A percentile compares a stretch with the other conserved stretches of the same genome.
phyloP scores from a whole-genome alignment of 257 asterid genomes.

The Lycium ferocissimum region DNA sequence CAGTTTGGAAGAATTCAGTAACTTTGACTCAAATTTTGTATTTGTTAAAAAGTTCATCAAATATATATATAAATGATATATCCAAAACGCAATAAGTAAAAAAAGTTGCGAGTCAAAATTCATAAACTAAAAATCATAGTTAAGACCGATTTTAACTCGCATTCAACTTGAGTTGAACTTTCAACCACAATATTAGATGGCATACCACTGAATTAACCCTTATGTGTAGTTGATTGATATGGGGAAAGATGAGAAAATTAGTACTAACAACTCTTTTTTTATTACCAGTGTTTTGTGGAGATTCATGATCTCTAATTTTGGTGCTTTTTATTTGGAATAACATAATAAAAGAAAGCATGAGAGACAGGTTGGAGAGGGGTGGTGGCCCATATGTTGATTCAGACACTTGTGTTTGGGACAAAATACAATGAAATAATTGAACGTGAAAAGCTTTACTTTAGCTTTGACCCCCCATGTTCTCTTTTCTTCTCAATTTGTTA shows the following conservation, averaged over 20 bases:
- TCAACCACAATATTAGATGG: neutral
- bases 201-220: neutral
- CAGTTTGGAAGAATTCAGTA: no score
- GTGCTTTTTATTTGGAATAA: neutral
- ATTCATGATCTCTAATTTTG: constrained; percentile 53
- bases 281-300: constrained; percentile 44
- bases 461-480: constrained; percentile 47
- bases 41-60: neutral
- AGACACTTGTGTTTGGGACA: constrained; percentile 55
- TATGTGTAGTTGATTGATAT: neutral
- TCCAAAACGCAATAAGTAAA: no score
- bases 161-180: no score
- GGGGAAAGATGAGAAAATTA: neutral
- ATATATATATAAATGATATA: no score
- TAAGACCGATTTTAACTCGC: neutral
- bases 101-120: no score
- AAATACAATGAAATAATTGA: constrained; percentile 64
- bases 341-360: constrained; percentile 43
- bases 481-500: constrained; percentile 25
- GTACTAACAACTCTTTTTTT: neutral
- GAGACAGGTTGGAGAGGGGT: constrained; percentile 60
- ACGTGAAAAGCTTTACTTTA: constrained; percentile 61
- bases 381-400: constrained; percentile 65
- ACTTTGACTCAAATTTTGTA: no score
- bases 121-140: no score